Evolutionary conservation across 1,284 basidiomycete genomes (phyloP).

Genomic region (Xanthoconium separans): DNA sequence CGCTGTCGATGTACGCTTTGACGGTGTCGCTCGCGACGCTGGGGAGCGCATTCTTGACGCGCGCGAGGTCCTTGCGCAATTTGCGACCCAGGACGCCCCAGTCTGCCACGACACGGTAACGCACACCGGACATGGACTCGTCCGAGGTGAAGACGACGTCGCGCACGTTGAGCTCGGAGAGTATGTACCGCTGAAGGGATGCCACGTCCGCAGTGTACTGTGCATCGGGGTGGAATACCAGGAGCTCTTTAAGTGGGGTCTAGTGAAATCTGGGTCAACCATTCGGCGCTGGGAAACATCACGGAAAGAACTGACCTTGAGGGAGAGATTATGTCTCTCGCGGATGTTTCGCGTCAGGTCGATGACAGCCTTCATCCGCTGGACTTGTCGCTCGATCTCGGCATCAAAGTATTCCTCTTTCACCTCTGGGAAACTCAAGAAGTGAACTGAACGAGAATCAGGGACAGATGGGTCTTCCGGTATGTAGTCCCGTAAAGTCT

Average conservation of each 20-base stretch:
- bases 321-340: constrained; percentile 85
- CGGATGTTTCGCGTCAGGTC: constrained; percentile 90
- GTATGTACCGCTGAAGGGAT: constrained; percentile 86
- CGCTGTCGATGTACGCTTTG: constrained; percentile 75
- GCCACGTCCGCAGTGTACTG: constrained; percentile 87
- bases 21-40: constrained; percentile 80
- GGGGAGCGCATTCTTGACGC: constrained; percentile 89
- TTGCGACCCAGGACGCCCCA: constrained; percentile 95
- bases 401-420: constrained; percentile 95
- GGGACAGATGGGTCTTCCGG: constrained; percentile 68
- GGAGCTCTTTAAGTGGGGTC: constrained; percentile 91
- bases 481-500: constrained; percentile 84
- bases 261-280: constrained; percentile 31
- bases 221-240: constrained; percentile 90
- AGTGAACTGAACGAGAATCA: constrained; percentile 93
- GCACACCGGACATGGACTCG: constrained; percentile 84
- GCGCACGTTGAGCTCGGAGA: constrained; percentile 95
- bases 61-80: constrained; percentile 89
- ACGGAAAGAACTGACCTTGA: constrained; percentile 62
- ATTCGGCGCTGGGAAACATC: neutral
- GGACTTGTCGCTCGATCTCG: constrained; percentile 94
- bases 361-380: constrained; percentile 94
- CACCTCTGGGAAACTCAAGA: constrained; percentile 91
- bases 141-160: constrained; percentile 88
- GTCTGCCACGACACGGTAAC: constrained; percentile 91